These are phyloP conservation scores for Diaporthe helianthi DNA, from an alignment of 2,329 filamentous ascomycete genomes.

Conservation along the genomic window DNA sequence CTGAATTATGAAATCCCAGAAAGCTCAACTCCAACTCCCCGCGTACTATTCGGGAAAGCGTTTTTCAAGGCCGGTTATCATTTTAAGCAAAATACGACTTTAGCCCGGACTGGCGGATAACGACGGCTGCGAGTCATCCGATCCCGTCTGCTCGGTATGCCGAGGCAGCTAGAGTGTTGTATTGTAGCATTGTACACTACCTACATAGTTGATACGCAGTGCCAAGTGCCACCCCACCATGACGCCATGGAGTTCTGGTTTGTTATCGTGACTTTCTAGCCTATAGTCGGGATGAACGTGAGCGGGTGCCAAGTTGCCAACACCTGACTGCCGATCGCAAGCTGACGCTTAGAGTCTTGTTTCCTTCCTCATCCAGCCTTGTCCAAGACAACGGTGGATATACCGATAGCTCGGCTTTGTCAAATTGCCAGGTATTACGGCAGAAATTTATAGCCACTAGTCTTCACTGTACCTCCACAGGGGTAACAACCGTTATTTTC, in stretches of 20 bases:
- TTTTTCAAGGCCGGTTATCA: not conserved
- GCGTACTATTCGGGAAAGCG: not conserved
- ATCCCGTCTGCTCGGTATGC: not conserved
- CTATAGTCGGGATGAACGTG: not conserved
- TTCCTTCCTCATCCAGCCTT: conserved; percentile 8
- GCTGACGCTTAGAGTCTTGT: conserved; percentile 12
- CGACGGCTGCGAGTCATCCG: not conserved
- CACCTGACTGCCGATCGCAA: not conserved
- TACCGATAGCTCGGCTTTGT: not conserved
- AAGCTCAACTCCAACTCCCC: not conserved
- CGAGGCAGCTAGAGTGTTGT: not conserved
- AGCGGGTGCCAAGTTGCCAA: conserved; percentile 1
- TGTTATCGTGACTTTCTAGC: not conserved
- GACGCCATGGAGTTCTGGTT: not conserved
- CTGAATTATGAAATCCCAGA: not conserved
- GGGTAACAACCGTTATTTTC: too few relatives aligned
- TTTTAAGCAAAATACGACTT: not conserved
- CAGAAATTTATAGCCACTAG: not conserved
- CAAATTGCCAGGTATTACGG: not conserved
- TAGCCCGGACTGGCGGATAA: too few relatives aligned
- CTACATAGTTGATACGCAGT: not conserved
- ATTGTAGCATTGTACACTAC: too few relatives aligned
- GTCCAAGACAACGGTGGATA: conserved; percentile 11
- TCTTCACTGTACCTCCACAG: too few relatives aligned
- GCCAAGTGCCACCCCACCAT: not conserved